A percentile compares a stretch with the other conserved stretches of the same genome.
phyloP scores from a whole-genome alignment of 805 yeast genomes.

The Lachancea fermentati region DNA sequence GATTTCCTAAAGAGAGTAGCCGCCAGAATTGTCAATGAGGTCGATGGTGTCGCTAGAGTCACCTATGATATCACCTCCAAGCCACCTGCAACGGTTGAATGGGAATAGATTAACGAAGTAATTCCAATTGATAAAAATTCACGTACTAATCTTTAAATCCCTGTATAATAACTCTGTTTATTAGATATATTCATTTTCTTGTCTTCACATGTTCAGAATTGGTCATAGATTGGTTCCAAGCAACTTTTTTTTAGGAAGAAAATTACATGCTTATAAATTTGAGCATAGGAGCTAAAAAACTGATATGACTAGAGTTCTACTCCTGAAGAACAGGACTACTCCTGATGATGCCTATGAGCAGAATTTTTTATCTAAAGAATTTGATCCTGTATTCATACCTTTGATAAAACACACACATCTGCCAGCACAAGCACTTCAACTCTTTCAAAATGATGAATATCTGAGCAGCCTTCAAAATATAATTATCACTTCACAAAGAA shows the following conservation, averaged over 20 bases:
- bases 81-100: conserved; percentile 99
- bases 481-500: conserved; percentile 85
- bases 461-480: conserved; percentile 41
- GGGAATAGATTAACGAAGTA: conserved; percentile 90
- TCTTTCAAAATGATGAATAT: conserved; percentile 41
- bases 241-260: too few relatives aligned
- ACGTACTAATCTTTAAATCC: background rate
- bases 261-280: too few relatives aligned
- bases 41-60: conserved; percentile 97
- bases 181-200: too few relatives aligned
- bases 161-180: background rate
- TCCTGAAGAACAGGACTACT: conserved; percentile 66
- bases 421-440: conserved; percentile 38
- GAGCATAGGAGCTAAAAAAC: background rate
- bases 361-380: conserved; percentile 34
- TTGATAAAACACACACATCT: conserved; percentile 60
- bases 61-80: conserved; percentile 97
- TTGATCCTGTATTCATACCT: conserved; percentile 58
- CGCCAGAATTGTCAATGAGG: conserved; percentile 96
- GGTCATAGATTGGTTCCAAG: too few relatives aligned
- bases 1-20: conserved; percentile 88
- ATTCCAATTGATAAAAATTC: too few relatives aligned
- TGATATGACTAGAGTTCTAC: conserved; percentile 34
- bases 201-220: too few relatives aligned
- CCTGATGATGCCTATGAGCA: conserved; percentile 64